Evolutionary conservation across 2,329 filamentous ascomycete genomes (phyloP).

Genomic region (Lasiodiplodia theobromae): DNA sequence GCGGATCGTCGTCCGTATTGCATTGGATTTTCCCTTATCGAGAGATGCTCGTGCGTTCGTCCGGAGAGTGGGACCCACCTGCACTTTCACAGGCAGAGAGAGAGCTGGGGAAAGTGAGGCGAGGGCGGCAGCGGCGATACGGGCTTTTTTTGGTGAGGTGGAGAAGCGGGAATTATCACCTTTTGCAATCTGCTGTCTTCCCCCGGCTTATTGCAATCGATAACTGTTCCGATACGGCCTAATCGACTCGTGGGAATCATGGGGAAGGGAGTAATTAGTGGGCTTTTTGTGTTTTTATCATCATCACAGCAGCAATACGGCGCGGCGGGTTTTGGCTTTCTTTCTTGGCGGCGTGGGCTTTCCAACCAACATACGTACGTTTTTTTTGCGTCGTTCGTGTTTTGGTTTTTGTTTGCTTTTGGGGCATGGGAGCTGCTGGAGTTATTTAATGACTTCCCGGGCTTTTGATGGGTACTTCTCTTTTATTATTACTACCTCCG

Average conservation of each 20-base stretch:
- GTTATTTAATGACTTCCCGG: no score
- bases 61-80: not conserved
- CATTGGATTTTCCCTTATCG: not conserved
- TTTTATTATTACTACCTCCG: not conserved
- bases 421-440: no score
- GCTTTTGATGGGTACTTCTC: no score
- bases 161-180: not conserved
- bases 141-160: not conserved
- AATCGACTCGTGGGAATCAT: not conserved
- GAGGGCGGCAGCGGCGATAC: not conserved
- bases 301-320: not conserved
- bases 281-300: not conserved
- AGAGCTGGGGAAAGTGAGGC: not conserved
- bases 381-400: no score
- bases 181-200: not conserved
- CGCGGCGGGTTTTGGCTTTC: not conserved
- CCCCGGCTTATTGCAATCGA: not conserved
- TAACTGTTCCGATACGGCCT: not conserved
- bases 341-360: not conserved
- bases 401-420: not conserved
- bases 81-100: not conserved
- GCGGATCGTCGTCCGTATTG: not conserved
- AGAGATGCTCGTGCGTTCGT: not conserved
- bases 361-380: no score
- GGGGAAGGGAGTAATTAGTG: conserved; percentile 16